phyloP scores from a whole-genome alignment of 2,329 filamentous ascomycete species.

The Microdochium nivale region DNA sequence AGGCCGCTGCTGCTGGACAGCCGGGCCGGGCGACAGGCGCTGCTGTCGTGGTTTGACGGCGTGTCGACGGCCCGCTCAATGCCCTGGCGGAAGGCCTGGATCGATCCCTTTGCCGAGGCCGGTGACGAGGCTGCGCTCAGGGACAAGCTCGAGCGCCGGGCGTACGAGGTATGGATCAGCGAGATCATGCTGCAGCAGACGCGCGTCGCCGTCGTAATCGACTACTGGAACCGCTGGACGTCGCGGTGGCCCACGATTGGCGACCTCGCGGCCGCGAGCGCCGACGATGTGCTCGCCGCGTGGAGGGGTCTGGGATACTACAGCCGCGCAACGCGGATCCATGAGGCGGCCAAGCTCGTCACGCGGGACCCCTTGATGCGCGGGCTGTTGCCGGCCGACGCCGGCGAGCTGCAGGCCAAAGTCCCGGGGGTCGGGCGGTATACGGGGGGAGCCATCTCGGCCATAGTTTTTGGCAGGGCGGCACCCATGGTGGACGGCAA shows the following conservation, averaged over 20 bases:
- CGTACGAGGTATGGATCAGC: conserved; percentile 59
- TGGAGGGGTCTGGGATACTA: conserved; percentile 59
- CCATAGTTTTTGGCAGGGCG: conserved; percentile 52
- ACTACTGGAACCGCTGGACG: conserved; percentile 57
- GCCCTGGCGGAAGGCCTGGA: conserved; percentile 53
- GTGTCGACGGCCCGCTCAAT: conserved; percentile 38
- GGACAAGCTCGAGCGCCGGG: conserved; percentile 38
- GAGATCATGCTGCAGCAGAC: conserved; percentile 63
- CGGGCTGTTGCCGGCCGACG: conserved; percentile 40
- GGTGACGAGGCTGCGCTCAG: conserved; percentile 19
- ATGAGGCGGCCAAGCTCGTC: conserved; percentile 45
- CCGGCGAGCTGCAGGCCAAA: conserved; percentile 35
- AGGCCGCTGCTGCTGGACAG: conserved; percentile 37
- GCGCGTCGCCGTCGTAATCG: conserved; percentile 51
- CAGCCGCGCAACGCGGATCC: conserved; percentile 52
- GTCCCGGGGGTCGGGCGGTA: conserved; percentile 54
- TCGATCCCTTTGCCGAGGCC: conserved; percentile 26
- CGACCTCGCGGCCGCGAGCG: conserved; percentile 41
- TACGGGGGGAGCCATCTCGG: conserved; percentile 53
- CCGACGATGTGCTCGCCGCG: conserved; percentile 47
- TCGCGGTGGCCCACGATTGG: conserved; percentile 49
- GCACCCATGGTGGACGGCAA: conserved; percentile 58
- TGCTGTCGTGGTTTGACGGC: conserved; percentile 44
- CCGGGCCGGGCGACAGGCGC: conserved; percentile 20
- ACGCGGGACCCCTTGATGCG: conserved; percentile 28